Base-by-base conservation (phyloP, 2,329 filamentous ascomycete species). In the Colletotrichum sidae region DNA sequence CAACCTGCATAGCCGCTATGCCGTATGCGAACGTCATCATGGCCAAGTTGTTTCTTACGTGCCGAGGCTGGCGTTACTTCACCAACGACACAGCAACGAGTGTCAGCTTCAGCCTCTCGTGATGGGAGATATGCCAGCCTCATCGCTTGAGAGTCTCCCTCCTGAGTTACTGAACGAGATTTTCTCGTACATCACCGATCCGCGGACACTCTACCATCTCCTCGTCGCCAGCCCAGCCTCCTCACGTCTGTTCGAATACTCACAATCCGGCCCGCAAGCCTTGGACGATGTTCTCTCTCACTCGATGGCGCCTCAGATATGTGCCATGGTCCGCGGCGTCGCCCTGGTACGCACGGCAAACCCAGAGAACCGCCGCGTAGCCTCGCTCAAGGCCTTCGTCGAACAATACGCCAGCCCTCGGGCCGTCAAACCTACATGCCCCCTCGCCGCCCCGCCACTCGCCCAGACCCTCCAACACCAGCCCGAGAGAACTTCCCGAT, bases 121-220 rank as follows among this genome's bases (percentile, higher is more conserved):
- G 4, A 25, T 25, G 25, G 25, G 1, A 25, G 4, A 25, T 25
- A 25, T 25, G 4, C 25, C 4, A 25, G 25, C 25, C 25, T 25
- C 25, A 5, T 25, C 25, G 25, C 11, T 59, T 5, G 55, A 64
- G 1, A 6, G 10, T 35, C 60, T 59, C 33, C 60, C 55, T 2
- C 11, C 42, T 15, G 55, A 64, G 49, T 41, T 64, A 6, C 49
- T 53, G 3, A 37, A 53, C 41, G 35, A 34, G n/a, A 50, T 64
- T 5, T 5, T 45, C 5, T 54, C 54, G 7, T 33, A 8, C n/a
- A 47, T 59, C n/a, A 37, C 42, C 1, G 60, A 64, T 37, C 17
- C 50, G 15, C 47, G 55, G 3, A 51, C 59, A 35, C 17, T 56
- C 4, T 62, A 62, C 46, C 17, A 62, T 39, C 45, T 62, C 8